Conservation (phyloP, 768 basidiomycete genomes). For the Kwoniella sp. region DNA sequence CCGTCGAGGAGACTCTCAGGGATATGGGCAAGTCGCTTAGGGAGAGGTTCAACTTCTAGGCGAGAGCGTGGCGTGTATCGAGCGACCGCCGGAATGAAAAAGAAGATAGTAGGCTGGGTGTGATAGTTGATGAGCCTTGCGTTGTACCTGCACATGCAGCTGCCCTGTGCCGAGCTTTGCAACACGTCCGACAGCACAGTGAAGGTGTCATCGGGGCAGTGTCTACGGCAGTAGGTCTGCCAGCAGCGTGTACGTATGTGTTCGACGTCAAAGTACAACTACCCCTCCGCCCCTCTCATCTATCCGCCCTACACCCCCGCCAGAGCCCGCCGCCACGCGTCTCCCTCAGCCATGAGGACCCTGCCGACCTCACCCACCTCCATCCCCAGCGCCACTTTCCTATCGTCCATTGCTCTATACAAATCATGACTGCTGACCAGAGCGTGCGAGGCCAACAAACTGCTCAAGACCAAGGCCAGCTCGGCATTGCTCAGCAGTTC, state of each 20-base stretch:
- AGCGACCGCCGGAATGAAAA: no score
- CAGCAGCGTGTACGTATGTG: no score
- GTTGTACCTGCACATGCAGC: no score
- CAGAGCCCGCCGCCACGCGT: constrained; percentile 50
- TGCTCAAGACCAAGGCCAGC: constrained; percentile 66
- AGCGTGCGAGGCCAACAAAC: constrained; percentile 71
- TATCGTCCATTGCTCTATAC: constrained; percentile 61
- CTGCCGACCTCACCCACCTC: constrained; percentile 81
- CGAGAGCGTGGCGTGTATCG: no score
- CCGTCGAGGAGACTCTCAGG: constrained; percentile 19
- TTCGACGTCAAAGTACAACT: no score
- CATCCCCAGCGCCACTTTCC: constrained; percentile 72
- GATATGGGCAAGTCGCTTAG: constrained; percentile 32
- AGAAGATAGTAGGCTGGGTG: no score
- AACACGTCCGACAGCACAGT: no score
- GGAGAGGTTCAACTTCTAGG: constrained; percentile 19
- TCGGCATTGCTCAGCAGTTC: constrained; percentile 59
- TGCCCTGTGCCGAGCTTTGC: no score
- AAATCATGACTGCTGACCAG: constrained; percentile 66
- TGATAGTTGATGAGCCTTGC: no score
- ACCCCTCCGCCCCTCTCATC: no score
- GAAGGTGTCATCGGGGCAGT: no score
- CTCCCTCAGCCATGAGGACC: constrained; percentile 73
- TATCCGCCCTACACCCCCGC: constrained; percentile 35
- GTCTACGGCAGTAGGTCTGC: no score